Conservation (phyloP, 139 green algal species). For the Ettlia oleoabundans region DNA sequence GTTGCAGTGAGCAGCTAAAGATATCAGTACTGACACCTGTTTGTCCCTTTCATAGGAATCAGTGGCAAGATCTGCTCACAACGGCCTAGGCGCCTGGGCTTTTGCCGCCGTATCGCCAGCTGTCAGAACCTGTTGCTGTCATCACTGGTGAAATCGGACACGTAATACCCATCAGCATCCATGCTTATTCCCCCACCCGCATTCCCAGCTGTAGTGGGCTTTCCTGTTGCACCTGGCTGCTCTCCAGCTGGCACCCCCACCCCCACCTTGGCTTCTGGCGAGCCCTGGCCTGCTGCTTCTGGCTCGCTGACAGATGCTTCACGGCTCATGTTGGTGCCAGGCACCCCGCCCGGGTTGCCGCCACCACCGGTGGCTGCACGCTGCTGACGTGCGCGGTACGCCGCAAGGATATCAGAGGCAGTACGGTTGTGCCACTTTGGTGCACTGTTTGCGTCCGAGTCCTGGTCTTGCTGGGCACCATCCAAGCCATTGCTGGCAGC, state of each 20-base stretch:
- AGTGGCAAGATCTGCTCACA: too few species aligned
- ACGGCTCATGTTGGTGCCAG: background rate
- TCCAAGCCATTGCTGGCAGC: too few species aligned
- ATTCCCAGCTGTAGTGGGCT: too few species aligned
- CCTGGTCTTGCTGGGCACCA: background rate
- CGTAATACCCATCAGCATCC: background rate
- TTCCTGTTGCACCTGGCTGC: too few species aligned
- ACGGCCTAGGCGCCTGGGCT: too few species aligned
- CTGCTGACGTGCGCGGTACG: slow-evolving; percentile 28
- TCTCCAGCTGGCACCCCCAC: too few species aligned
- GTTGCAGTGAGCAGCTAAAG: background rate
- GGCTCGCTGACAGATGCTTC: too few species aligned
- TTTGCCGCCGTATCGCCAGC: too few species aligned
- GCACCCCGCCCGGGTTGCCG: background rate
- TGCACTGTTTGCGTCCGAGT: background rate
- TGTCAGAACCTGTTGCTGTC: slow-evolving; percentile 15
- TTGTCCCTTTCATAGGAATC: too few species aligned
- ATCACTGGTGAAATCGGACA: slow-evolving; percentile 11
- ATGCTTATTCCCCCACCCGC: background rate
- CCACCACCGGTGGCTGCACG: background rate
- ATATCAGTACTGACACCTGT: too few species aligned
- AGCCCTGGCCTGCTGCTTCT: too few species aligned
- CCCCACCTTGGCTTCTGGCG: too few species aligned
- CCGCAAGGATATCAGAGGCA: slow-evolving; percentile 24
- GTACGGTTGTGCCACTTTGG: slow-evolving; percentile 11